Percentiles rank a stretch among this genome's conserved stretches.
These are phyloP conservation scores for Hypericum androsaemum DNA, from an alignment of 345 rosid genomes.

Conservation along the genomic window DNA sequence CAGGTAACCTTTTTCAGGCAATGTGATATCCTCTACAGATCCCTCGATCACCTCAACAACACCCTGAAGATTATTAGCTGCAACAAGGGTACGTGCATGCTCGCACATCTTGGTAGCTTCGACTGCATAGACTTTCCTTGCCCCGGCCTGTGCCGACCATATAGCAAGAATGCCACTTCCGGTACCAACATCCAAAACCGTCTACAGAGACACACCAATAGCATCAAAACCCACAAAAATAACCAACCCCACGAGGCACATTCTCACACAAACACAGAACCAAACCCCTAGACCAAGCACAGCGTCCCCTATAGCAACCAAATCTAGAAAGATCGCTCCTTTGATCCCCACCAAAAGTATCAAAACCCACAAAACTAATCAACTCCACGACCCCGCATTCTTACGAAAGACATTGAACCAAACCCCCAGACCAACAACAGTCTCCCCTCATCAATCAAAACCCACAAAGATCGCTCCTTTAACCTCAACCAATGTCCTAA, in stretches of 20 bases:
- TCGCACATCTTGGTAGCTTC: slow-evolving; percentile 94
- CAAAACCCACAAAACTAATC: too few species aligned
- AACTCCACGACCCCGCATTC: too few species aligned
- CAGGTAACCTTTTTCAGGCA: slow-evolving; percentile 80
- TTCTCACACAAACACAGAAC: too few species aligned
- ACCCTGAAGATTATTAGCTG: slow-evolving; percentile 61
- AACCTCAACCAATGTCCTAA: too few species aligned
- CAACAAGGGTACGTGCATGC: slow-evolving; percentile 76
- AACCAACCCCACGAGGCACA: not conserved
- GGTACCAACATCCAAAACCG: slow-evolving; percentile 92
- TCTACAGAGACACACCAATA: slow-evolving; percentile 28
- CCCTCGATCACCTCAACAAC: slow-evolving; percentile 84
- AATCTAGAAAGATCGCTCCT: too few species aligned
- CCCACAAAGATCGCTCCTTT: too few species aligned
- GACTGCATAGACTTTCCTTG: slow-evolving; percentile 92
- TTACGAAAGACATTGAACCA: too few species aligned
- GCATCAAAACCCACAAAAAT: slow-evolving; percentile 9
- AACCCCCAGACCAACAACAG: too few species aligned
- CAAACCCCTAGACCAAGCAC: too few species aligned
- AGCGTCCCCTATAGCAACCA: too few species aligned
- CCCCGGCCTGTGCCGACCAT: slow-evolving; percentile 99
- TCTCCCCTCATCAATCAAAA: too few species aligned
- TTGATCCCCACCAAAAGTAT: too few species aligned
- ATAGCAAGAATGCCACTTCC: slow-evolving; percentile 99
- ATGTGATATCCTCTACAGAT: slow-evolving; percentile 61